These are phyloP conservation scores for Cytospora chrysosperma DNA, from an alignment of 2,329 filamentous ascomycete species.

Conservation along the genomic window DNA sequence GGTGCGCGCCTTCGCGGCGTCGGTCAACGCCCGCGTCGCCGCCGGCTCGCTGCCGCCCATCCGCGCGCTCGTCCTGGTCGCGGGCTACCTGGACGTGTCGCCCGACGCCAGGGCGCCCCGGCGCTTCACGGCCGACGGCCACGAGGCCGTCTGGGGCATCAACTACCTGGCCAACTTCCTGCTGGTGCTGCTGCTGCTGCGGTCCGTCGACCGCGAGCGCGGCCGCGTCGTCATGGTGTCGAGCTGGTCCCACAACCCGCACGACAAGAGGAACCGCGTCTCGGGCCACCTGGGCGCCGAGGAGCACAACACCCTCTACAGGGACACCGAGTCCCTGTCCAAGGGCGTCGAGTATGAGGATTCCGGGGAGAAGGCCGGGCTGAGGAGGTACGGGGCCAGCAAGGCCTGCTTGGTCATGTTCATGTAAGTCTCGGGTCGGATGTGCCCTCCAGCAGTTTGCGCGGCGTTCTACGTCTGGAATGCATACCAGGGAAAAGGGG, in stretches of 20 bases:
- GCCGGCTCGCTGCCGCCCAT: constrained; percentile 39
- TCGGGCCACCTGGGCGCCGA: neutral
- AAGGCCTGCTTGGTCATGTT: constrained; percentile 37
- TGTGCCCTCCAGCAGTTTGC: too few species aligned
- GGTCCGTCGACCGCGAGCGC: constrained; percentile 27
- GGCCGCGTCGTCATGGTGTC: constrained; percentile 28
- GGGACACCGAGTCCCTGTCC: constrained; percentile 29
- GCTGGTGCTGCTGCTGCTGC: constrained; percentile 27
- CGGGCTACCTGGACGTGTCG: constrained; percentile 30
- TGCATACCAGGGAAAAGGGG: neutral
- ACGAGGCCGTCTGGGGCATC: constrained; percentile 26
- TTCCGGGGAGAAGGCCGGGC: constrained; percentile 17
- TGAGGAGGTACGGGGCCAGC: constrained; percentile 34
- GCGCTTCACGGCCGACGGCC: constrained; percentile 17
- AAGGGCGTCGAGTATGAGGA: constrained; percentile 29
- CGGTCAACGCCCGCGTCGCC: constrained; percentile 34
- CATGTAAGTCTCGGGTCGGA: constrained; percentile 27
- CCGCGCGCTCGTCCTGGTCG: constrained; percentile 39
- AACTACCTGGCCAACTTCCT: constrained; percentile 32
- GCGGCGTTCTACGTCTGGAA: too few species aligned
- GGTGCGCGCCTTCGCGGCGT: constrained; percentile 30
- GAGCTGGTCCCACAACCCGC: constrained; percentile 20
- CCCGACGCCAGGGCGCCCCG: constrained; percentile 20
- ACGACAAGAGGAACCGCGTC: neutral
- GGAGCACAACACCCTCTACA: constrained; percentile 26